Evolutionary conservation across 2,329 filamentous ascomycete genomes (phyloP).

Genomic region (Calonectria leucothoes): DNA sequence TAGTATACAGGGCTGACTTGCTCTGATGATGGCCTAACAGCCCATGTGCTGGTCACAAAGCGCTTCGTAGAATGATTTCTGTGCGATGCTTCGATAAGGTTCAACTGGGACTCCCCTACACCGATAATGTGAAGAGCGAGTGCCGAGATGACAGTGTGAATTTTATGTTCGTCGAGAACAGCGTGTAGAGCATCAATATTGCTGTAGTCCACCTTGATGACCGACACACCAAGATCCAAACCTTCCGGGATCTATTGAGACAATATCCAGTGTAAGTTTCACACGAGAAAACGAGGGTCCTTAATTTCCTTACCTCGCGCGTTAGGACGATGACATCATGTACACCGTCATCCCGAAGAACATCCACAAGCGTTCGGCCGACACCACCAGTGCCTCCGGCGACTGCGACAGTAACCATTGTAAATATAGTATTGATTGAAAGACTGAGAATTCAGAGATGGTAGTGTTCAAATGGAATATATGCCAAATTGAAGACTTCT

Average conservation of each 20-base stretch:
- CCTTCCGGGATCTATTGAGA: not conserved
- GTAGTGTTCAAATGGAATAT: not conserved
- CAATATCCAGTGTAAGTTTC: not conserved
- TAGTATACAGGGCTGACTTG: not conserved
- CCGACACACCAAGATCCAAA: not conserved
- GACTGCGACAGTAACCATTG: not conserved
- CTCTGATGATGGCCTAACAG: not conserved
- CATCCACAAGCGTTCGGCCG: not conserved
- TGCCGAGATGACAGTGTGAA: not conserved
- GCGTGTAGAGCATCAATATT: not conserved
- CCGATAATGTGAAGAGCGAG: not conserved
- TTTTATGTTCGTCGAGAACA: not conserved
- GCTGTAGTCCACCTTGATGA: not conserved
- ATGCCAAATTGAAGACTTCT: not conserved
- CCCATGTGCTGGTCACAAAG: conserved; percentile 3
- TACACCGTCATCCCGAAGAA: not conserved
- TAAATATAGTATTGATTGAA: not conserved
- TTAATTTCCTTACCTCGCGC: not conserved
- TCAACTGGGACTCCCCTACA: not conserved
- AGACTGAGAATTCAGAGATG: not conserved
- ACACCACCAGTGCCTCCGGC: not conserved
- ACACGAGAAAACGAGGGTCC: not conserved
- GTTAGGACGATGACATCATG: not conserved
- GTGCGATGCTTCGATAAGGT: not conserved
- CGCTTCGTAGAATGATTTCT: not conserved